Percentiles rank a stretch among this genome's conserved stretches.
These are phyloP conservation scores for Erysimum cheiri DNA, from an alignment of 441 rosid species.

Conservation along the genomic window DNA sequence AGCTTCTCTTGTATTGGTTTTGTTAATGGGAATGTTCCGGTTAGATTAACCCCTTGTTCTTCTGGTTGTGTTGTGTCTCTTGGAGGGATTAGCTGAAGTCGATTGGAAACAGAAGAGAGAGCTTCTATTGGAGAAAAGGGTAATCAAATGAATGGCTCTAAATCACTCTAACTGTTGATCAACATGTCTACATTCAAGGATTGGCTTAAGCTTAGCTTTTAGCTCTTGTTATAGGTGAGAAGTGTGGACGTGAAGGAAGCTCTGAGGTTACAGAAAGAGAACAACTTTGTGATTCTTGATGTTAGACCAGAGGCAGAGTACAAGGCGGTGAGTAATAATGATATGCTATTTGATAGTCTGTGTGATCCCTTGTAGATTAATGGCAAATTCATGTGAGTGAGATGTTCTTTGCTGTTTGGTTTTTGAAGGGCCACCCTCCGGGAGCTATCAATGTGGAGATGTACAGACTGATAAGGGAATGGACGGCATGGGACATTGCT, in stretches of 20 bases:
- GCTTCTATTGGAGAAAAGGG: slow-evolving; percentile 79
- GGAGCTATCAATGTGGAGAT: slow-evolving; percentile 91
- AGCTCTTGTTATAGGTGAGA: slow-evolving; percentile 61
- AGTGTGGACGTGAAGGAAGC: slow-evolving; percentile 96
- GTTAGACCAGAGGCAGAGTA: slow-evolving; percentile 92
- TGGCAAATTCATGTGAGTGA: slow-evolving; percentile 11
- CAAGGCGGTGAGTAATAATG: slow-evolving; percentile 61
- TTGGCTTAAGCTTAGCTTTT: slow-evolving; percentile 9
- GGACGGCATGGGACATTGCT: slow-evolving; percentile 59
- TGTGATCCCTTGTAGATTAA: background rate
- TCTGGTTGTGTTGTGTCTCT: slow-evolving; percentile 40
- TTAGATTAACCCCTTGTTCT: slow-evolving; percentile 37
- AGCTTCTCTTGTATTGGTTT: background rate
- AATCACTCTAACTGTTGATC: slow-evolving; percentile 2
- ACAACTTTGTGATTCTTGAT: slow-evolving; percentile 93
- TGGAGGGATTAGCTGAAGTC: slow-evolving; percentile 84
- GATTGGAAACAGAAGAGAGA: slow-evolving; percentile 92
- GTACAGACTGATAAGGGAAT: slow-evolving; percentile 88
- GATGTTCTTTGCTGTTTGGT: slow-evolving; percentile 3
- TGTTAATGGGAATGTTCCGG: background rate
- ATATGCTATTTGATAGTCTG: background rate
- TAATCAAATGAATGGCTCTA: slow-evolving; percentile 26
- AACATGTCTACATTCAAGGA: background rate
- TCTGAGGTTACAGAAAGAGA: slow-evolving; percentile 83
- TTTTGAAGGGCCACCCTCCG: slow-evolving; percentile 70